phyloP scores from a whole-genome alignment of 2,329 filamentous ascomycete species.

The Orbilia quercus region DNA sequence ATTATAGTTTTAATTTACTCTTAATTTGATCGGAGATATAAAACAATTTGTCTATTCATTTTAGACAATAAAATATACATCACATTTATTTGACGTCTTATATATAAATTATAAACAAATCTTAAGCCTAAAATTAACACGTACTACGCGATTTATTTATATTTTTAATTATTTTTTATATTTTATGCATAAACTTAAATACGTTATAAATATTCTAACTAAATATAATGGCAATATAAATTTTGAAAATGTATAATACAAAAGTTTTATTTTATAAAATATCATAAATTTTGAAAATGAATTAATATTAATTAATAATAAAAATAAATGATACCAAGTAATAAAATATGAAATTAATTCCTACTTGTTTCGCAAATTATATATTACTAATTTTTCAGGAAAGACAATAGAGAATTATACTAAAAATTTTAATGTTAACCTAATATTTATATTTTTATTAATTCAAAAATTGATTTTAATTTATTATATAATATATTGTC shows the following conservation, averaged over 20 bases:
- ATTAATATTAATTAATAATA: constrained; percentile 13
- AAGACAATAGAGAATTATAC: no score
- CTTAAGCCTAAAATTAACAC: constrained; percentile 17
- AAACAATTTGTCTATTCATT: constrained; percentile 57
- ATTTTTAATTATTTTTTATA: constrained; percentile 58
- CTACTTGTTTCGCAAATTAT: no score
- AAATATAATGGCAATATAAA: no score
- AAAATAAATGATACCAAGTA: constrained; percentile 6
- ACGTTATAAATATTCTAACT: constrained; percentile 1
- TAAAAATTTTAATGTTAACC: no score
- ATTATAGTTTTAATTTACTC: constrained; percentile 22
- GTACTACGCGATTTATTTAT: constrained; percentile 55
- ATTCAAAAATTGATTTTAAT: no score
- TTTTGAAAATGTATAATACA: no score
- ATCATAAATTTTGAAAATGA: no score
- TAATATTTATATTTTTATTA: no score
- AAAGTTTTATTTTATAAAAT: no score
- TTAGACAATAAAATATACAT: constrained; percentile 59
- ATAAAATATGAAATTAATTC: no score
- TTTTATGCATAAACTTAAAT: constrained; percentile 25
- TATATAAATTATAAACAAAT: constrained; percentile 59
- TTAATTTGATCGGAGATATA: constrained; percentile 58
- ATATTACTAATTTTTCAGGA: no score
- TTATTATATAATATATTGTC: no score
- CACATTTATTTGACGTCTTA: constrained; percentile 60